Base-by-base conservation (phyloP, 345 rosid genomes). In the Physaria fendleri region DNA sequence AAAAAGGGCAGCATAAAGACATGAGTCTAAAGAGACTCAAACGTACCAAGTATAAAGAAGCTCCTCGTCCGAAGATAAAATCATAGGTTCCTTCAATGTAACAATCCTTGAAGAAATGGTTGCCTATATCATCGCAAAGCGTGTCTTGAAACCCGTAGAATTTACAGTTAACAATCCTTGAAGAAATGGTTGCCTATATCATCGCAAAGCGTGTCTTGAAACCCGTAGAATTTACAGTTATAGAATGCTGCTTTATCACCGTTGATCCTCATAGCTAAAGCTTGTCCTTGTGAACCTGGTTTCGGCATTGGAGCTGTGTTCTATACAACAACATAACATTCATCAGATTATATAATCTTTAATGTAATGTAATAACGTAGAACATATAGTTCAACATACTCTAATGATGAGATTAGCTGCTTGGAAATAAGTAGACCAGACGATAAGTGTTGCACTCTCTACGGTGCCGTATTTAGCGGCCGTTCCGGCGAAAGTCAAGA, bases 11-110 rank as follows among this genome's bases (percentile, higher is more conserved):
- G n/a, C n/a, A n/a, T n/a, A n/a, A n/a, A n/a, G n/a, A n/a, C n/a
- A n/a, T n/a, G n/a, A n/a, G n/a, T n/a, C n/a, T n/a, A n/a, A n/a
- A n/a, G n/a, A n/a, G n/a, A n/a, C n/a, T n/a, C n/a, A n/a, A n/a
- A n/a, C n/a, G n/a, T n/a, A 72, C 64, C 65, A 72, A 65, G 59
- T 72, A 72, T 33, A 72, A 37, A 41, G 76, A 72, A 42, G 66
- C 71, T 7, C 85, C 90, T 6, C 74, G 71, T 69, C 93, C 90
- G 4, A 82, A 90, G 64, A 90, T 81, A 79, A 78, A 87, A 72
- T 85, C 97, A 24, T 82, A 79, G 1, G 88, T 87, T 74, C 97
- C 97, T 71, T 76, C 78, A 21, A 90, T 73, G 66, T 73, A 69
- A 48, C 97, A 82, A 16, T 85, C 80, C 71, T 82, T 84, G 62